Evolutionary conservation across 768 basidiomycete genomes (phyloP).

Genomic region (Leucosporidium creatinivorum): DNA sequence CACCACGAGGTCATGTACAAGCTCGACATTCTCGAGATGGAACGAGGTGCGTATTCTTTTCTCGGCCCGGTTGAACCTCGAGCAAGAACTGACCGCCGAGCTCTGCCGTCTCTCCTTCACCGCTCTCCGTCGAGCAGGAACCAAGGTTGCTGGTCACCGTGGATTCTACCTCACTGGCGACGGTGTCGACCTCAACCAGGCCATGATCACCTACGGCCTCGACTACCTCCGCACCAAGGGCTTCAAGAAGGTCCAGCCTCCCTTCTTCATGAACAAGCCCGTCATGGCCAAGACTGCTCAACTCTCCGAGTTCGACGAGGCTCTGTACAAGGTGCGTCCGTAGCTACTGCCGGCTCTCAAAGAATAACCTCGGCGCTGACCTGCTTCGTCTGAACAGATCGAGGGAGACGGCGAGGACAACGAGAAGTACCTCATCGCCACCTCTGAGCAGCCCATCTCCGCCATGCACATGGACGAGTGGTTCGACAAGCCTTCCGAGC

Average conservation of each 20-base stretch:
- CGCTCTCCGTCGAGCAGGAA: slow-evolving; percentile 48
- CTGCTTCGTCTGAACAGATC: slow-evolving; percentile 48
- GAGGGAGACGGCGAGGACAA: slow-evolving; percentile 58
- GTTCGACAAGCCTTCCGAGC: slow-evolving; percentile 86
- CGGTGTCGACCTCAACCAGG: slow-evolving; percentile 95
- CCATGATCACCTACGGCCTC: slow-evolving; percentile 85
- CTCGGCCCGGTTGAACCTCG: background rate
- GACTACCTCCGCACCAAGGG: slow-evolving; percentile 75
- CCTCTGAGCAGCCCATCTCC: slow-evolving; percentile 97
- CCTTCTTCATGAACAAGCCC: slow-evolving; percentile 98
- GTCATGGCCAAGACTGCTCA: slow-evolving; percentile 97
- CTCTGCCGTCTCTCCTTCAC: background rate
- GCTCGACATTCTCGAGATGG: slow-evolving; percentile 92
- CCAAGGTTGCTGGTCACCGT: slow-evolving; percentile 89
- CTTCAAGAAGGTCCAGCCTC: slow-evolving; percentile 92
- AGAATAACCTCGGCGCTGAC: background rate
- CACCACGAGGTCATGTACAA: slow-evolving; percentile 94
- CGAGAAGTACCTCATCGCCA: slow-evolving; percentile 98
- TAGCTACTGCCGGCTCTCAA: no score
- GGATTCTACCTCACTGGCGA: slow-evolving; percentile 95
- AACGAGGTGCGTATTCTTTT: slow-evolving; percentile 59
- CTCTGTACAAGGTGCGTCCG: slow-evolving; percentile 75
- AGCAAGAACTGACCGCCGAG: background rate
- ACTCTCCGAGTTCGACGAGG: slow-evolving; percentile 96
- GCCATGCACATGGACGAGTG: slow-evolving; percentile 93